A percentile compares a stretch with the other conserved stretches of the same genome.
Conservation (phyloP, 2,329 filamentous ascomycete species). For the Pseudocercospora fuligena region DNA sequence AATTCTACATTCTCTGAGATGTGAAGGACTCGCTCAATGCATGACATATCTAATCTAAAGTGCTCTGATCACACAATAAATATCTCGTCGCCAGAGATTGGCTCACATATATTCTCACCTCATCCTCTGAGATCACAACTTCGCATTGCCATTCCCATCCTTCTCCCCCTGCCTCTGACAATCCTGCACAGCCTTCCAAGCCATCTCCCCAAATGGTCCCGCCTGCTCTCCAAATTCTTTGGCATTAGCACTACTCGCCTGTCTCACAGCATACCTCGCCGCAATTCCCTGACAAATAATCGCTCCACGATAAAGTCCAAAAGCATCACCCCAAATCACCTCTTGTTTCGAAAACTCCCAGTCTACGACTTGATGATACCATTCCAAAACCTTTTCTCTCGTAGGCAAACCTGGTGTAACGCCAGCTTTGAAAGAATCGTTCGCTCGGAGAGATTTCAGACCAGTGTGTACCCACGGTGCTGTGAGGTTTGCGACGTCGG, state of each 20-base stretch:
- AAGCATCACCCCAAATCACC: constrained; percentile 68
- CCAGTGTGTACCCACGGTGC: constrained; percentile 50
- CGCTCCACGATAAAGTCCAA: constrained; percentile 62
- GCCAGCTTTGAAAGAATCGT: constrained; percentile 64
- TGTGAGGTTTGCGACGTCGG: constrained; percentile 82
- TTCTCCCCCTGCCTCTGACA: constrained; percentile 42
- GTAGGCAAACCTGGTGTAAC: constrained; percentile 69
- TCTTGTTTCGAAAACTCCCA: constrained; percentile 68
- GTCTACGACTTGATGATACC: constrained; percentile 71
- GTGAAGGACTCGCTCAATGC: not conserved
- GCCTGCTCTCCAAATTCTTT: constrained; percentile 71
- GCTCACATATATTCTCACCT: not conserved
- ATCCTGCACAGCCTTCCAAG: constrained; percentile 72
- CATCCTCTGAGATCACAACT: constrained; percentile 16
- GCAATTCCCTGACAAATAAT: constrained; percentile 88
- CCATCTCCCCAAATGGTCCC: constrained; percentile 73
- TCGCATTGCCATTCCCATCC: constrained; percentile 23
- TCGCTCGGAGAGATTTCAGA: constrained; percentile 44
- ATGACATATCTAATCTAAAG: not conserved
- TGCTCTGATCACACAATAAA: not conserved
- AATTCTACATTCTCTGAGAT: not conserved
- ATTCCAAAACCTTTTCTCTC: constrained; percentile 62
- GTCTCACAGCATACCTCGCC: constrained; percentile 78
- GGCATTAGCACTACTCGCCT: constrained; percentile 88
- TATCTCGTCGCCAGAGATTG: not conserved